These are phyloP conservation scores for Aspergillus chevalieri DNA, from an alignment of 2,329 filamentous ascomycete genomes.

Conservation along the genomic window DNA sequence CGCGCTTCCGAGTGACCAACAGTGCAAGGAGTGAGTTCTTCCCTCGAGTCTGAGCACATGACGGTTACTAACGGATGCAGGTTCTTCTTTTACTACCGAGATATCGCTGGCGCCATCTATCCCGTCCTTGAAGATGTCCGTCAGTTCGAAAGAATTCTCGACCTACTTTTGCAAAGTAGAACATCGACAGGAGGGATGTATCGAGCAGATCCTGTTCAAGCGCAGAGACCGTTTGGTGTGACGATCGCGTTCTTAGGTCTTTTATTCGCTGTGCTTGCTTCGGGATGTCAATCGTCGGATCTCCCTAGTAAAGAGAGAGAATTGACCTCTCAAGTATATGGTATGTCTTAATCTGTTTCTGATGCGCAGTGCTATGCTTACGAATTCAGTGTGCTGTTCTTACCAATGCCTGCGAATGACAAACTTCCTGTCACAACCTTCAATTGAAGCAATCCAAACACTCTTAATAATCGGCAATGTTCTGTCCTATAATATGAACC, in stretches of 20 bases:
- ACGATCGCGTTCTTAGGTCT: constrained; percentile 54
- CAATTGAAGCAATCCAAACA: constrained; percentile 56
- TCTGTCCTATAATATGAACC: constrained; percentile 59
- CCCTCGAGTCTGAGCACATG: background rate
- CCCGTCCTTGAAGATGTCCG: constrained; percentile 54
- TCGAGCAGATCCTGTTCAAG: constrained; percentile 41
- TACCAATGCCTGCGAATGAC: constrained; percentile 60
- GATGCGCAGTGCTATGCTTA: constrained; percentile 19
- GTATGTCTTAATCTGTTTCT: constrained; percentile 29
- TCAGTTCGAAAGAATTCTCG: constrained; percentile 50
- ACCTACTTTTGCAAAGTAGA: constrained; percentile 49
- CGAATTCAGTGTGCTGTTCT: constrained; percentile 51
- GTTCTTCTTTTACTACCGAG: constrained; percentile 53
- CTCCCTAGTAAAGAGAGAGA: constrained; percentile 55
- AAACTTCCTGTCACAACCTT: constrained; percentile 58
- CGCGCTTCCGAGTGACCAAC: constrained; percentile 52
- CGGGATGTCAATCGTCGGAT: constrained; percentile 56
- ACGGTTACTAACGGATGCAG: constrained; percentile 21
- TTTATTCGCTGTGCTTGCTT: constrained; percentile 57
- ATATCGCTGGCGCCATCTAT: constrained; percentile 55
- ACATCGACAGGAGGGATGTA: constrained; percentile 38
- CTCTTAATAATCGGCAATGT: constrained; percentile 58
- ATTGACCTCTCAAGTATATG: constrained; percentile 58
- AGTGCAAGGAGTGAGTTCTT: constrained; percentile 47
- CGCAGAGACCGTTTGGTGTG: constrained; percentile 53